Base-by-base conservation (phyloP, 768 basidiomycete genomes). In the Boletus subcaerulescens region DNA sequence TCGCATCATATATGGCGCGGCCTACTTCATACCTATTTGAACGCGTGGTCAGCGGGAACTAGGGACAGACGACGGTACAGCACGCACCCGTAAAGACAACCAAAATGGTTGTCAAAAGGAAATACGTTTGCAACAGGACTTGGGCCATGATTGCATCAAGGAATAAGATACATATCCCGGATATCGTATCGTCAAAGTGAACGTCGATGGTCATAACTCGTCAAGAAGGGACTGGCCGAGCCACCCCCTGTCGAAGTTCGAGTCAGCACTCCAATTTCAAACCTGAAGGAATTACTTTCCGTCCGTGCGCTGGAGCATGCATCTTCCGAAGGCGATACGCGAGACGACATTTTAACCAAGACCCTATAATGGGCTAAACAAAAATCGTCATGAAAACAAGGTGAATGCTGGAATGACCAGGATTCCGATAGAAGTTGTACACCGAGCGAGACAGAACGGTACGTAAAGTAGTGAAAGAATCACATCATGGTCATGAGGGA, bases 1-100 rank as follows among this genome's bases (percentile, higher is more conserved):
- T 33, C n/a, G 40, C 33, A 13, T 29, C 18, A 22, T 8, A 15
- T 11, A 20, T 11, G 42, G n/a, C 2, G 1, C 5, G 29, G 14
- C 61, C 15, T 51, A 62, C 61, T 63, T 62, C 45, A 62, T 62
- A 35, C 61, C 61, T 62, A 6, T 39, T 32, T 14, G 20, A 26
- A 41, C 24, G 18, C 11, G 14, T 26, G 31, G 33, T 59, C 38
- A 56, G 39, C 22, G 20, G 12, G 33, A 12, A 26, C 14, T 1
- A 39, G 12, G 39, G 15, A 20, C 12, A 5, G 35, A 45, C 9
- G 15, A 2, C n/a, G 4, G 41, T 10, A 32, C 20, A 53, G 26
- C 20, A 53, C 63, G 17, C 38, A 65, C 64, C 64, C 43, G 41
- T 33, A 35, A 62, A 35, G 15, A 65, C 12, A 10, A 26, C 40